Evolutionary conservation across 495 filamentous ascomycete species (phyloP), one percentile per base, ranked within the genome.

Genomic region (Wilcoxina mikolae): DNA sequence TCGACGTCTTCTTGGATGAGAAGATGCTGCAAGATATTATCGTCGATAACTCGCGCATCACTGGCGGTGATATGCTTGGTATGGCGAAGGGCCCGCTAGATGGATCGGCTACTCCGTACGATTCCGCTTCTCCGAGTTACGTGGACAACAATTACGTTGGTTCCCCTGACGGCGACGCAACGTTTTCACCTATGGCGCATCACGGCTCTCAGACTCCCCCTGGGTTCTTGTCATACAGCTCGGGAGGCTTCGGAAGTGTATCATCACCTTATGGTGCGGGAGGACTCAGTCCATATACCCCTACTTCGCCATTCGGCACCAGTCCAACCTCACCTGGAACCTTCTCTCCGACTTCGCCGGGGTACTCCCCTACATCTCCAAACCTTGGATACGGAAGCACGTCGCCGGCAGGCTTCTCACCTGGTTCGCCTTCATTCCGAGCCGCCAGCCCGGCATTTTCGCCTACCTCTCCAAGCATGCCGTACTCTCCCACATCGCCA

Each of bases 1-100:
- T 95, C 51, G 87, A 99, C 33, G 77, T 95, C 43, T 83, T 84
- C 60, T 74, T 96, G 54, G 93, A 99, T 69, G 87, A 91, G 56
- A 83, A 81, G 68, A 88, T 96, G 83, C 78, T 96, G 25, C 86
- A 94, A 68, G 94, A 89, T 0, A 87, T 95, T 56, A 86, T 93
- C 25, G 87, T 86, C 20, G 85, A 91, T 67, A 90, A 90, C 67
- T 84, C 82, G 11, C 78, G 84, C 58, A 82, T 85, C 71, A 59
- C 51, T 7, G 58, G 58, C 44, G 60, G 50, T 27, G 73, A 89
- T 33, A 84, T 86, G 74, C 78, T 80, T 25, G 80, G 79, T 48
- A 80, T 91, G 67, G 77, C 78, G 4, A 88, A 85, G 70, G 83
- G 81, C 53, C 74, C 73, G 25, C 77, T 81, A 35, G 87, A 88